Base-by-base conservation (phyloP, 441 rosid genomes). In the Dalechampia spathulata region DNA sequence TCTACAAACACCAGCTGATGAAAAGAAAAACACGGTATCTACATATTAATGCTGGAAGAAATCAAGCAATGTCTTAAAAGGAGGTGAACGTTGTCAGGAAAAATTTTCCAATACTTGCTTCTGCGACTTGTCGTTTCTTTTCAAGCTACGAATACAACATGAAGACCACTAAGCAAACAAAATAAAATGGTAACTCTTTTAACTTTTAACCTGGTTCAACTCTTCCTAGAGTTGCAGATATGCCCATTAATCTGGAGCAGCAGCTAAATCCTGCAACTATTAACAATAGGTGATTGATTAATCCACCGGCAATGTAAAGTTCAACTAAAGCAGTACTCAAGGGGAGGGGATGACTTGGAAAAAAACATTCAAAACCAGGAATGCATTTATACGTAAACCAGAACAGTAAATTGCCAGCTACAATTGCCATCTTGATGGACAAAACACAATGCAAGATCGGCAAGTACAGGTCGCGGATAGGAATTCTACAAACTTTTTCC, bases 191-290 rank as follows among this genome's bases (percentile, higher is more conserved):
- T 7, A 39, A 22, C 19, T 7, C 61, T 64, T 8, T 53, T 16
- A 41, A 57, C 39, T 32, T 64, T 52, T 25, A 23, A 17, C 27
- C 46, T 54, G 32, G 22, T 30, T 48, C 61, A 14, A 17, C 17
- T 60, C 46, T 48, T 9, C 27, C 34, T 30, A 4, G 5, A 4
- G 4, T 8, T 30, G 34, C 34, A 45, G 49, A 57, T 37, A 5
- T 4, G 25, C 43, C 17, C 34, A 36, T 15, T 51, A 28, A 60
- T 32, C 11, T 7, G 7, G 22, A 4, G 37, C 45, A 11, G 49
- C 39, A 49, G 27, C 32, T 57, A 12, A 13, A 55, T 46, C 65
- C 68, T 65, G 58, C 63, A 61, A 38, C 14, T 48, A 44, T n/a
- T n/a, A n/a, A n/a, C n/a, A 39, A 2, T 3, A 27, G 17, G 44